These are phyloP conservation scores for Podospora anserina DNA, from an alignment of 495 filamentous ascomycete species.

Conservation along the genomic window DNA sequence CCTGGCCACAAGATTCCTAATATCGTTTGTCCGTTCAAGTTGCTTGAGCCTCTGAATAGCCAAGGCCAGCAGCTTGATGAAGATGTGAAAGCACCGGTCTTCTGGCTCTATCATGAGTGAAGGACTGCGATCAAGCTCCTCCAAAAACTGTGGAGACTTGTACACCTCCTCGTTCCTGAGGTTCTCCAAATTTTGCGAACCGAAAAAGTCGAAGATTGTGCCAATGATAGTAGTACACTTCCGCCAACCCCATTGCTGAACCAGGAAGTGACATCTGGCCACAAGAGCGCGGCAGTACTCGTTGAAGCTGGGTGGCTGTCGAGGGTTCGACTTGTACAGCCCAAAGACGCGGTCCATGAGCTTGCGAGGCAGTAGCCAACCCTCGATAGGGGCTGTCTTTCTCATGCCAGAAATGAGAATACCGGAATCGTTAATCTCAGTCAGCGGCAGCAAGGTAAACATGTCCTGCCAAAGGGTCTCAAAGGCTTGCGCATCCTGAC, in stretches of 20 bases:
- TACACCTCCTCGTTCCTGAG: conserved; percentile 73
- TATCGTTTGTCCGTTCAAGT: conserved; percentile 63
- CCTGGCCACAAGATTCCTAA: conserved; percentile 72
- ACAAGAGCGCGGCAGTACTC: conserved; percentile 73
- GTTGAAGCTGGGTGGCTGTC: conserved; percentile 66
- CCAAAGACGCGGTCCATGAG: conserved; percentile 63
- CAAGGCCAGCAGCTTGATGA: conserved; percentile 77
- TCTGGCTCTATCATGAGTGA: conserved; percentile 58
- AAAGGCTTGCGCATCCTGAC: conserved; percentile 51
- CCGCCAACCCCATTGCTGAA: conserved; percentile 81
- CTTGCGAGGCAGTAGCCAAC: conserved; percentile 68
- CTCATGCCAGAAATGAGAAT: conserved; percentile 56
- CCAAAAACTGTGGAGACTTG: conserved; percentile 75
- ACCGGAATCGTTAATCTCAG: conserved; percentile 70
- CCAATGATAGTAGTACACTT: conserved; percentile 75
- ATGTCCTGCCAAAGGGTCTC: conserved; percentile 72
- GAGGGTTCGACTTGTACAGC: conserved; percentile 57
- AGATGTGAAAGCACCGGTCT: conserved; percentile 90
- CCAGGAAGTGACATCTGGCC: conserved; percentile 72
- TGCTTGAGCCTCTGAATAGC: conserved; percentile 61
- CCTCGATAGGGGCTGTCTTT: conserved; percentile 54
- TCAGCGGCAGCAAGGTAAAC: conserved; percentile 70
- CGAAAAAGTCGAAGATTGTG: conserved; percentile 87
- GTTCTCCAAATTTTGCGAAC: conserved; percentile 66
- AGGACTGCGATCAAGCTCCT: conserved; percentile 62